A percentile compares a stretch with the other conserved stretches of the same genome.
These are phyloP conservation scores for Plasmodium malariae DNA, from an alignment of 169 alveolate species.

Conservation along the genomic window DNA sequence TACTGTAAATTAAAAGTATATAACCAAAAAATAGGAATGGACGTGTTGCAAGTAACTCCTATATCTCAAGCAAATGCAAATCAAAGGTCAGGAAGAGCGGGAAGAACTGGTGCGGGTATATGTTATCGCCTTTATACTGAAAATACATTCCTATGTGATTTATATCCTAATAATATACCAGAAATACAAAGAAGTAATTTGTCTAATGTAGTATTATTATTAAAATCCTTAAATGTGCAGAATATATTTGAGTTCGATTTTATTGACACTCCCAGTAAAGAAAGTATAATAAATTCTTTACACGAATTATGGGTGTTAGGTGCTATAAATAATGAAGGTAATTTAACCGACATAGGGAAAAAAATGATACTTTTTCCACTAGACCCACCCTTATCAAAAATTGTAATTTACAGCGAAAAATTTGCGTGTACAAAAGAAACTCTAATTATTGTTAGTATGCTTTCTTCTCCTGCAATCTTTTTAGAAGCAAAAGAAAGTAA, in stretches of 20 bases:
- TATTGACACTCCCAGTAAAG: slow-evolving; percentile 99
- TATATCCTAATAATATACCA: slow-evolving; percentile 98
- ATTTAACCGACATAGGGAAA: slow-evolving; percentile 84
- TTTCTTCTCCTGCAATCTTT: slow-evolving; percentile 97
- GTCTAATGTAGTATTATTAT: slow-evolving; percentile 98
- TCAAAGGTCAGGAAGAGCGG: slow-evolving; percentile 99
- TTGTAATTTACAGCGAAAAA: slow-evolving; percentile 92
- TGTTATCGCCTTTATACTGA: slow-evolving; percentile 99
- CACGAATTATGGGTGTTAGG: slow-evolving; percentile 98
- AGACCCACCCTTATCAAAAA: slow-evolving; percentile 99
- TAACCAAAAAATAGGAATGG: slow-evolving; percentile 99
- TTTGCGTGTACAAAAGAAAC: slow-evolving; percentile 95
- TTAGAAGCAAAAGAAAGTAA: slow-evolving; percentile 97
- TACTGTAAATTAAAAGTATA: slow-evolving; percentile 99
- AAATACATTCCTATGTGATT: slow-evolving; percentile 95
- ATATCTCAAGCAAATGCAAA: slow-evolving; percentile 99
- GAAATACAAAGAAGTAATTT: slow-evolving; percentile 99
- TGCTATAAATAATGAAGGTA: slow-evolving; percentile 95
- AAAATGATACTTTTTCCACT: slow-evolving; percentile 99
- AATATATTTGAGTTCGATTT: slow-evolving; percentile 97
- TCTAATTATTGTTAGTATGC: slow-evolving; percentile 97
- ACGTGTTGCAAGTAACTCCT: slow-evolving; percentile 99
- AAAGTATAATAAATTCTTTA: slow-evolving; percentile 97
- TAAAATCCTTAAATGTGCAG: slow-evolving; percentile 97
- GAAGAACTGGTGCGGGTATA: slow-evolving; percentile 99